phyloP scores from a whole-genome alignment of 768 basidiomycete species.

The Mycena galopus region DNA sequence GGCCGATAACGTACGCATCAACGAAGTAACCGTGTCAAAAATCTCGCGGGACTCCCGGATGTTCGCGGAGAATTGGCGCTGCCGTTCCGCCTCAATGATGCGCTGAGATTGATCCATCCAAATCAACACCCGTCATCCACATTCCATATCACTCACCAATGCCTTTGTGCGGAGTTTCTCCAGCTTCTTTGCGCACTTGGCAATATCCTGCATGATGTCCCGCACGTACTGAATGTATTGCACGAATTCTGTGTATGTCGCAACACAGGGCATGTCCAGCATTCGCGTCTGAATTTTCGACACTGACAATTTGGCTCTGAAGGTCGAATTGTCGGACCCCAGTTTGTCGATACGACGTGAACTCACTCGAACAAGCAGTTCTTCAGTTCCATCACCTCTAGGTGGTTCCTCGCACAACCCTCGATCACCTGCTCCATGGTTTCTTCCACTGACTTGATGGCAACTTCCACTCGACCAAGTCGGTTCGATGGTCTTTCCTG shows the following conservation, averaged over 20 bases:
- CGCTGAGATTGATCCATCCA: neutral
- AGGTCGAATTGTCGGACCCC: neutral
- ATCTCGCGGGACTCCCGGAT: neutral
- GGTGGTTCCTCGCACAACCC: neutral
- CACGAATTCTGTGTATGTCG: neutral
- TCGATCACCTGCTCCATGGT: neutral
- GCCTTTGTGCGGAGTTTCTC: neutral
- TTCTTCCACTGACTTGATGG: neutral
- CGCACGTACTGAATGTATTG: neutral
- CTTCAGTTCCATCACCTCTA: neutral
- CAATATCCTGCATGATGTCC: neutral
- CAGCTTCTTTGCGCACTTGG: neutral
- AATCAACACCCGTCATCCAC: neutral
- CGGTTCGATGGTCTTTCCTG: neutral
- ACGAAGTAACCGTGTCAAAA: neutral
- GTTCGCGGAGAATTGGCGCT: neutral
- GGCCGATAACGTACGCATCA: neutral
- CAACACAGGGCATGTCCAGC: neutral
- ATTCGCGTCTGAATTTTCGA: neutral
- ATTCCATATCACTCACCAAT: neutral
- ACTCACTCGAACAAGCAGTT: neutral
- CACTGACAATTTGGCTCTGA: neutral
- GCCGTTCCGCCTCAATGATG: neutral
- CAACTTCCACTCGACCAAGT: neutral
- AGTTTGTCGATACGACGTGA: neutral